A percentile compares a stretch with the other conserved stretches of the same genome.
Conservation (phyloP, 768 basidiomycete species). For the Tubosaeta sp. region DNA sequence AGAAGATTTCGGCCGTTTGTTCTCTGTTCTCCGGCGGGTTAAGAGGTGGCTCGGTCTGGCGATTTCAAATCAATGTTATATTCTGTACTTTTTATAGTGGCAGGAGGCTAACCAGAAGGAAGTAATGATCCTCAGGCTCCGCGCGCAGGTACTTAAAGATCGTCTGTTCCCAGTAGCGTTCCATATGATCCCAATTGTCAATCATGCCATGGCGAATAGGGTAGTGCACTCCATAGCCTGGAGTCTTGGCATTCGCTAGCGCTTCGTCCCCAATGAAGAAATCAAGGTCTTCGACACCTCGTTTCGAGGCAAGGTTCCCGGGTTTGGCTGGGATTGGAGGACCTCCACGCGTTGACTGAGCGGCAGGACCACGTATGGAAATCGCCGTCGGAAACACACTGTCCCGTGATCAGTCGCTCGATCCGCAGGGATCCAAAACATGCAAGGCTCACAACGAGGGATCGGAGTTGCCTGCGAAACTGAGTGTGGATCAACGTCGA, state of each 20-base stretch:
- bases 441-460: constrained; percentile 80
- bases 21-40: constrained; percentile 99
- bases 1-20: constrained; percentile 99
- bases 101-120: constrained; percentile 72
- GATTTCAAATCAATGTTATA: background rate
- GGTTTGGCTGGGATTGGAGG: constrained; percentile 82
- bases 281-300: constrained; percentile 97
- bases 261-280: constrained; percentile 99
- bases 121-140: constrained; percentile 98
- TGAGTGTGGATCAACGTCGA: constrained; percentile 30
- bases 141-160: constrained; percentile 99
- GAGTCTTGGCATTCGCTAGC: constrained; percentile 90
- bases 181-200: constrained; percentile 99
- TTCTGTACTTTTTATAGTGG: constrained; percentile 20
- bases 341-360: constrained; percentile 46
- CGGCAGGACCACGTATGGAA: constrained; percentile 65
- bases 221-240: constrained; percentile 90
- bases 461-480: constrained; percentile 98
- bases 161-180: constrained; percentile 98
- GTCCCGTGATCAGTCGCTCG: constrained; percentile 3
- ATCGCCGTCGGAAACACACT: constrained; percentile 99
- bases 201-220: constrained; percentile 98
- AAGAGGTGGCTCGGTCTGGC: constrained; percentile 95
- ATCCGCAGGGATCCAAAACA: background rate
- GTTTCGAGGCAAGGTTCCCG: constrained; percentile 90